phyloP scores from a whole-genome alignment of 805 yeast species.

The Saturnispora sanitii region DNA sequence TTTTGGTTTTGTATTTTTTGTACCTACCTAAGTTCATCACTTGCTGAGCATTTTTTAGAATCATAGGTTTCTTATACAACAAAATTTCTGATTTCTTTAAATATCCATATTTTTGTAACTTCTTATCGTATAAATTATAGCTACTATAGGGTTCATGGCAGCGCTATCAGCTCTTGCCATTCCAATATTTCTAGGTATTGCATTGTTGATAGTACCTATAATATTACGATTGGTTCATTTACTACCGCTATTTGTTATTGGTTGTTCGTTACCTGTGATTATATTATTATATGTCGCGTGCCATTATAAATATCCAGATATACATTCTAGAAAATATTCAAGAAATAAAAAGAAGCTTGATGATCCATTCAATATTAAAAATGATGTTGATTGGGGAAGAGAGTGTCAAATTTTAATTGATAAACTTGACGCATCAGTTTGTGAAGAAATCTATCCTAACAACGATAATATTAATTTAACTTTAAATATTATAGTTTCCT shows the following conservation, averaged over 20 bases:
- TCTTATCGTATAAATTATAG: background rate
- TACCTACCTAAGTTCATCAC: no score
- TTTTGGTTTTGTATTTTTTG: no score
- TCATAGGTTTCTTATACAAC: no score
- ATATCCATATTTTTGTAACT: no score
- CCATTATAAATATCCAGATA: background rate
- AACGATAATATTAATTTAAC: constrained; percentile 45
- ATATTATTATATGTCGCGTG: background rate
- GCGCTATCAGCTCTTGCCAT: background rate
- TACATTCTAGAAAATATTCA: constrained; percentile 1
- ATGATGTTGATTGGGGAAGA: constrained; percentile 23
- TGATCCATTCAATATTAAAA: constrained; percentile 19
- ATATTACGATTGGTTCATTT: constrained; percentile 4
- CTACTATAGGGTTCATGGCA: background rate
- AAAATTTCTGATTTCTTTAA: no score
- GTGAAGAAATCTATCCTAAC: constrained; percentile 30
- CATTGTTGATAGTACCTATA: constrained; percentile 9
- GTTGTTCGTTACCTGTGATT: constrained; percentile 15
- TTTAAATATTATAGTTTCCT: constrained; percentile 38
- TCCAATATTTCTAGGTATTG: background rate
- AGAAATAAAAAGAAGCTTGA: background rate
- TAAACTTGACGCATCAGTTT: constrained; percentile 11
- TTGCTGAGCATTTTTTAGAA: no score
- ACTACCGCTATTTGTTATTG: constrained; percentile 10
- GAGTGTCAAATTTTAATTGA: constrained; percentile 15